A percentile compares a stretch with the other conserved stretches of the same genome.
Conservation (phyloP, 1,284 basidiomycete genomes). For the Pulveroboletus sp. region DNA sequence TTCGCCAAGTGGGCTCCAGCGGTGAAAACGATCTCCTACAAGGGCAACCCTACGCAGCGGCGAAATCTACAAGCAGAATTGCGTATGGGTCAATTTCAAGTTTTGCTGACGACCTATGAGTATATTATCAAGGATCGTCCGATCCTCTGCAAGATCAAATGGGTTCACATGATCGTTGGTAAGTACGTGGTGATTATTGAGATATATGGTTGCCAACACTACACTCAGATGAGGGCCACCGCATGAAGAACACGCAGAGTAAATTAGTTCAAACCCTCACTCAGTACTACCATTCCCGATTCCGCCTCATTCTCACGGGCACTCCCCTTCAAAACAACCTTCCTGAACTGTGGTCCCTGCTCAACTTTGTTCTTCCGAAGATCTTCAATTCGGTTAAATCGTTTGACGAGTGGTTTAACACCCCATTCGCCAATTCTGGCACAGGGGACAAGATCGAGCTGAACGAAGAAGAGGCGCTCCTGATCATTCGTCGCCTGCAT, state of each 20-base stretch:
- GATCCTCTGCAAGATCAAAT: conserved; percentile 87
- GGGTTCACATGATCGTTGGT: conserved; percentile 99
- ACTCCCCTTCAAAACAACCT: conserved; percentile 99
- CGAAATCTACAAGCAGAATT: conserved; percentile 73
- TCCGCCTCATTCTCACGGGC: conserved; percentile 95
- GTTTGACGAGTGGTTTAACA: conserved; percentile 99
- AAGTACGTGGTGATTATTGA: conserved; percentile 21
- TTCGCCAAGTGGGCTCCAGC: conserved; percentile 96
- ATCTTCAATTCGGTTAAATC: conserved; percentile 99
- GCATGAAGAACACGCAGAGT: conserved; percentile 98
- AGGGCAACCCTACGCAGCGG: conserved; percentile 86
- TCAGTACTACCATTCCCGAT: conserved; percentile 89
- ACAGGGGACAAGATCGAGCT: conserved; percentile 96
- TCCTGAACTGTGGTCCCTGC: conserved; percentile 95
- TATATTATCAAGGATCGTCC: conserved; percentile 99
- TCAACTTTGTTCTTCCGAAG: conserved; percentile 97
- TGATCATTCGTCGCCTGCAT: conserved; percentile 96
- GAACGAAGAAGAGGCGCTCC: conserved; percentile 98
- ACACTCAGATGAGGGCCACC: conserved; percentile 87
- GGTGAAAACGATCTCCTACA: conserved; percentile 87
- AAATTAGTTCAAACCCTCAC: conserved; percentile 93
- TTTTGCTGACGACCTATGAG: conserved; percentile 96
- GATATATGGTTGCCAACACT: conserved; percentile 2
- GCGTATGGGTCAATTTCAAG: conserved; percentile 86
- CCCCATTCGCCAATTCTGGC: conserved; percentile 97